These are phyloP conservation scores for Sporothrix sp. DNA, from an alignment of 2,329 filamentous ascomycete genomes.

Conservation along the genomic window DNA sequence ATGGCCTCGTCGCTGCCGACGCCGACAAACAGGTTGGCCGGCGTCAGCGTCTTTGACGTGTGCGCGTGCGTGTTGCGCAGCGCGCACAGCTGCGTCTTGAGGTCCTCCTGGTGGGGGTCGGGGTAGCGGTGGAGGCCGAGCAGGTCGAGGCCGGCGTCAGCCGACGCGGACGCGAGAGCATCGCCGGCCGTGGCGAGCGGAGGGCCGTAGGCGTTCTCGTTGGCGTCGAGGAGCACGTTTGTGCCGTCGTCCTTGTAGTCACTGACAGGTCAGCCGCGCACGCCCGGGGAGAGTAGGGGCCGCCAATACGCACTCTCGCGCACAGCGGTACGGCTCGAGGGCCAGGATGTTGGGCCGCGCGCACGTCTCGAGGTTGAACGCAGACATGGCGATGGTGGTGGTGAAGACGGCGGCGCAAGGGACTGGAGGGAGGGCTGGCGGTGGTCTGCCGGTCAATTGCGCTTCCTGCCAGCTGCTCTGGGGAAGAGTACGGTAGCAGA, in stretches of 20 bases:
- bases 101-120: slow-evolving; percentile 80
- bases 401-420: too few species aligned
- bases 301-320: slow-evolving; percentile 60
- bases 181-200: slow-evolving; percentile 58
- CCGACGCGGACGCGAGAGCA: slow-evolving; percentile 60
- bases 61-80: slow-evolving; percentile 80
- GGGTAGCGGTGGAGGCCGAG: slow-evolving; percentile 86
- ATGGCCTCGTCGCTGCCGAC: slow-evolving; percentile 96
- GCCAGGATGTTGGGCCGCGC: slow-evolving; percentile 68
- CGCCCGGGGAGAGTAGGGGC: not conserved
- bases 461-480: not conserved
- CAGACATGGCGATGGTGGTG: slow-evolving; percentile 33
- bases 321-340: slow-evolving; percentile 70
- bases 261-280: slow-evolving; percentile 34
- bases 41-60: slow-evolving; percentile 61
- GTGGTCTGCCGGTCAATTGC: not conserved
- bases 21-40: slow-evolving; percentile 84
- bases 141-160: slow-evolving; percentile 64
- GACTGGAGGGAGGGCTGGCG: too few species aligned
- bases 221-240: slow-evolving; percentile 92
- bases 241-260: slow-evolving; percentile 98
- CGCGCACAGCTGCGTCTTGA: slow-evolving; percentile 80
- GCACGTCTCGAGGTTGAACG: slow-evolving; percentile 63
- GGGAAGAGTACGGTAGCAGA: too few species aligned
- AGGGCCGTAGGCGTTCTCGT: slow-evolving; percentile 93